Evolutionary conservation across 352 stramenopile genomes (phyloP).

Genomic region (Ochromonadaceae sp.): DNA sequence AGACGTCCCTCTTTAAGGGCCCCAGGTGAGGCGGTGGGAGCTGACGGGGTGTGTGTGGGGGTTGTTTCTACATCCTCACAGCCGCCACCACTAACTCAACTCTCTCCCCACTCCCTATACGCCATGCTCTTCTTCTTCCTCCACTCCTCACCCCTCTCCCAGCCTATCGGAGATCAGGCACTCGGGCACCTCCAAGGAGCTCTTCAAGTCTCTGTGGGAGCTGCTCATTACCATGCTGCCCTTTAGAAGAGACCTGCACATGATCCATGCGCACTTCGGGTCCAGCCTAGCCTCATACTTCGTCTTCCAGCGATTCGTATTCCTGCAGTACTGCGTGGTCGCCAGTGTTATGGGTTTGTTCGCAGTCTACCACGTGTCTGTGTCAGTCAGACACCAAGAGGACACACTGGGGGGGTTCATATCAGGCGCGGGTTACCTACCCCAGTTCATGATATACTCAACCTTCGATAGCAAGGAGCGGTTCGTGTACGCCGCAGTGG

Average conservation of each 20-base stretch:
- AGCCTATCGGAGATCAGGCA: too few species aligned
- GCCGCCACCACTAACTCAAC: too few species aligned
- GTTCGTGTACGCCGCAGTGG: not conserved
- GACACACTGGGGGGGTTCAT: not conserved
- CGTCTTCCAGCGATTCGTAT: not conserved
- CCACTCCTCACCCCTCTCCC: too few species aligned
- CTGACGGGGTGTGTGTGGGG: too few species aligned
- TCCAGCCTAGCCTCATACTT: not conserved
- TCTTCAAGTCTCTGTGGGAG: too few species aligned
- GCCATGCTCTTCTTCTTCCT: too few species aligned
- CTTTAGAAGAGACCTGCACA: not conserved
- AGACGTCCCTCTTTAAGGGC: too few species aligned
- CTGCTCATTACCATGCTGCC: too few species aligned
- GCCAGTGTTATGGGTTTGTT: not conserved
- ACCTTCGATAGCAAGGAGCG: not conserved
- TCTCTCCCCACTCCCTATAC: too few species aligned
- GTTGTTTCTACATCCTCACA: too few species aligned
- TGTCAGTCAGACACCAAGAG: not conserved
- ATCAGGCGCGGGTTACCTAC: not conserved
- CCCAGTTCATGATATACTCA: slow-evolving; percentile 4
- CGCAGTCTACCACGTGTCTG: not conserved
- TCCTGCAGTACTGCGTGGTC: not conserved
- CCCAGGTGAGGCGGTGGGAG: too few species aligned
- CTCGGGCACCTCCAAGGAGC: too few species aligned
- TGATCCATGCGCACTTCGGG: slow-evolving; percentile 3